Evolutionary conservation across 2,329 filamentous ascomycete genomes (phyloP), one percentile per base, ranked within the genome.

Genomic region (Sporothrix inflata): DNA sequence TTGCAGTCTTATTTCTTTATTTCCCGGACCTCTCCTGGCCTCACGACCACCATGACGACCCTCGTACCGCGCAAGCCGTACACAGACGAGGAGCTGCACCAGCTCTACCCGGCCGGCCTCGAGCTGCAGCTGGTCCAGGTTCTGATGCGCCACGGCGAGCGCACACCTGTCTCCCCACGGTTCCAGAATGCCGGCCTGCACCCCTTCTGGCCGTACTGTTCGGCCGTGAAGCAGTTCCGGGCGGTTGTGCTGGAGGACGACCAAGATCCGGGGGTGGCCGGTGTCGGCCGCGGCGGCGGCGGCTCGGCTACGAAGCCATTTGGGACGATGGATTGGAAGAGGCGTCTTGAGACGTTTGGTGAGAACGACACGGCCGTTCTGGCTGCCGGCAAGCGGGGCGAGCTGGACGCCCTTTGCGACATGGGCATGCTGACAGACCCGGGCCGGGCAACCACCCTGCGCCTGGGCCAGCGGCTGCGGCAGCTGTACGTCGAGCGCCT

Each of bases 101-200:
- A 85, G 78, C 90, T 98, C 73, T 99, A 98, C 83, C 96, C 96
- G 0, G 83, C 89, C 71, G 85, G 87, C 60, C 86, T 99, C 73
- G 88, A 95, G 80, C 89, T 99, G 47, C 92, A 96, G 80, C 89
- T 96, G 73, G 96, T 98, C 67, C 96, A 99, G 83, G 87, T 98
- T 77, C 88, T 94, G 74, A 87, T 94, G 78, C 90, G 92, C 72
- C 92, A 94, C 82, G 92, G 92, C 82, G 89, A 91, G 84, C 91
- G 95, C 72, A 95, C 91, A 8, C 95, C 95, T 38, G 92, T 98
- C 38, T 92, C 90, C 72, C 87, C 92, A n/a, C 91, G 96, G 51
- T 98, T 99, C 80, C 88, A 92, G 79, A 96, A 95, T 83, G 88
- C 88, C 65, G 89, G 89, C 12, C 85, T 91, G n/a, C 80, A 83